Base-by-base conservation (phyloP, 2,329 filamentous ascomycete genomes). In the Emergomyces orientalis region DNA sequence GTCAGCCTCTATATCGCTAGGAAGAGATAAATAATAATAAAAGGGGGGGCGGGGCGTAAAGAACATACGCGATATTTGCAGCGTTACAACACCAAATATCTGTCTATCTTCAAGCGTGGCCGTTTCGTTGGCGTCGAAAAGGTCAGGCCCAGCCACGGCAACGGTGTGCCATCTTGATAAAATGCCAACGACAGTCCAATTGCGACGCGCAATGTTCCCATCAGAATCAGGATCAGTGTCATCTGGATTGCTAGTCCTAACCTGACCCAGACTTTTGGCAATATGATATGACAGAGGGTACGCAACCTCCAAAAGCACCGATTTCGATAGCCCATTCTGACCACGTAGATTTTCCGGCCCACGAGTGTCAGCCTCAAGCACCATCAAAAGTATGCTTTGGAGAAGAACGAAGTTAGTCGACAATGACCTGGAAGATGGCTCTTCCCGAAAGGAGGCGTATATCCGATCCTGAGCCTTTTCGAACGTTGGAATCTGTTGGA, bases 101-200 rank as follows among this genome's bases (percentile, higher is more conserved):
- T 72, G 70, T 62, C 73, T 72, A 68, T 78, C 76, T 51, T 76
- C 74, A 39, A 71, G 72, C 11, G 72, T 72, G 57, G 72, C 73
- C 59, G 76, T 73, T 61, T 77, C 75, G 41, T 75, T 69, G 13
- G 67, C 71, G 43, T 71, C 72, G 49, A 78, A 69, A 41, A 76
- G 68, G 63, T 74, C 77, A 25, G 69, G 70, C 54, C 76, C 75
- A 49, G 75, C 75, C 17, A 76, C 73, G 66, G 75, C 76, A 39
- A 77, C 71, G 25, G 74, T 71, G 65, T 78, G 75, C 76, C 75
- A 78, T 47, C 76, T 76, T 7, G 72, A 70, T 51, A 78, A 63
- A 43, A 78, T 75, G 43, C 71, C 70, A 61, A 77, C 65, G 1
- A 74, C 73, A 4, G 76, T 74, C 74, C 75, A 78, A 62, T 70